Conservation (phyloP, 352 stramenopile species). For the Pythium scleroteichum region DNA sequence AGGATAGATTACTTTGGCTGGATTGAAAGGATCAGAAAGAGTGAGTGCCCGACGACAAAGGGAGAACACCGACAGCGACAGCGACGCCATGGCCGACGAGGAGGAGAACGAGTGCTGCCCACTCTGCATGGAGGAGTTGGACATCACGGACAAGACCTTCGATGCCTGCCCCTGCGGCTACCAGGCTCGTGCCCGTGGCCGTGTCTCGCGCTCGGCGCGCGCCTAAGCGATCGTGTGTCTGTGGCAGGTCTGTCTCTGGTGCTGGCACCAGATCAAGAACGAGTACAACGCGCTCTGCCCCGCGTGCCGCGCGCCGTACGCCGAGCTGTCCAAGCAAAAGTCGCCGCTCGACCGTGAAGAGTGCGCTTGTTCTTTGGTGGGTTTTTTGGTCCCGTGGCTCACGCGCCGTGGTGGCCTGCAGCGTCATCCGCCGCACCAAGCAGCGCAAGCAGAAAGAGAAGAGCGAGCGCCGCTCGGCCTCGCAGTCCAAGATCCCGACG, state of each 20-base stretch:
- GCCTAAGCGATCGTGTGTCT: background rate
- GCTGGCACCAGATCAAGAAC: conserved; percentile 99
- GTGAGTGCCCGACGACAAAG: conserved; percentile 15
- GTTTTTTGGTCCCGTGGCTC: background rate
- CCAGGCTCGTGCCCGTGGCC: conserved; percentile 55
- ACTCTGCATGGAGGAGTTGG: conserved; percentile 98
- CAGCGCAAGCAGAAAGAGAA: conserved; percentile 88
- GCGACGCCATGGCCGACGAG: conserved; percentile 71
- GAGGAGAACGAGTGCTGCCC: conserved; percentile 93
- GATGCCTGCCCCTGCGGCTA: conserved; percentile 99
- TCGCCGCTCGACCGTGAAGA: conserved; percentile 95
- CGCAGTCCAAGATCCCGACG: conserved; percentile 37
- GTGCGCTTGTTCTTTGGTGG: conserved; percentile 29
- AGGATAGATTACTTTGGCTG: conserved; percentile 15
- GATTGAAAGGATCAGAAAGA: conserved; percentile 58
- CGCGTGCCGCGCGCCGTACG: conserved; percentile 97
- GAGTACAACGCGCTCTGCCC: conserved; percentile 98
- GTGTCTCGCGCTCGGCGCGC: background rate
- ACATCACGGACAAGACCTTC: conserved; percentile 98
- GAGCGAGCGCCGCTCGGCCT: conserved; percentile 59
- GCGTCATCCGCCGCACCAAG: conserved; percentile 76
- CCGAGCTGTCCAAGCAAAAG: conserved; percentile 90
- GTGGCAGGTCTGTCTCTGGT: conserved; percentile 97
- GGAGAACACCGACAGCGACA: conserved; percentile 2
- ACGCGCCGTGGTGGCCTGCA: conserved; percentile 21